Conservation (phyloP, 345 rosid species). For the Salix arbutifolia region DNA sequence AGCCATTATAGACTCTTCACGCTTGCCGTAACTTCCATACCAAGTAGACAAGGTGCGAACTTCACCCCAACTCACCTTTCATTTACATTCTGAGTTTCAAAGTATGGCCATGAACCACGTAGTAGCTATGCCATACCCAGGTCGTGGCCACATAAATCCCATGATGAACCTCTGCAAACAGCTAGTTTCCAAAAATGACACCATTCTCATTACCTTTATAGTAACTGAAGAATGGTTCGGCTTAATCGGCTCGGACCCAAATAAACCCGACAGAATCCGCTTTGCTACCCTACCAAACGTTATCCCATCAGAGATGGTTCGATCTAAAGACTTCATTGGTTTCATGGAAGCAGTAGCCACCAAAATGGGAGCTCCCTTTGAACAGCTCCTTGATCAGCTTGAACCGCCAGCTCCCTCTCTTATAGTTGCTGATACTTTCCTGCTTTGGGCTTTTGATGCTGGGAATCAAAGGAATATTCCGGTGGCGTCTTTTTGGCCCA, state of each 20-base stretch:
- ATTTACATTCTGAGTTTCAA: too few species aligned
- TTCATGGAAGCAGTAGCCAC: constrained; percentile 21
- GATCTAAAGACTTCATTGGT: not conserved
- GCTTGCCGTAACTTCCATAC: too few species aligned
- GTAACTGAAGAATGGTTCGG: not conserved
- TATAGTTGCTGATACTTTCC: constrained; percentile 7
- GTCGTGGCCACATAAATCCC: constrained; percentile 5
- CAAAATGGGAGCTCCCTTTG: constrained; percentile 23
- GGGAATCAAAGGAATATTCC: constrained; percentile 24
- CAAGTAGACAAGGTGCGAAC: too few species aligned
- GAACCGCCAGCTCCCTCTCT: not conserved
- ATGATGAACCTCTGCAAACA: constrained; percentile 8
- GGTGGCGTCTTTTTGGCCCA: constrained; percentile 20
- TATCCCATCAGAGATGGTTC: constrained; percentile 19
- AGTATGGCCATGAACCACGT: not conserved
- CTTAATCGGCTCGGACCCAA: not conserved
- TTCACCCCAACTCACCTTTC: too few species aligned
- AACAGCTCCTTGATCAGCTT: constrained; percentile 13
- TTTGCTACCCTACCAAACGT: constrained; percentile 22
- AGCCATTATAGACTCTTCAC: too few species aligned
- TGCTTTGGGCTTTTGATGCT: constrained; percentile 6
- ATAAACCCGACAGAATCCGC: not conserved
- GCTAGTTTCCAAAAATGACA: not conserved
- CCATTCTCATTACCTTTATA: not conserved
- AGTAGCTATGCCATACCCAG: not conserved